Evolutionary conservation across 2,329 filamentous ascomycete genomes (phyloP).

Genomic region (Hypoxylon sp.): DNA sequence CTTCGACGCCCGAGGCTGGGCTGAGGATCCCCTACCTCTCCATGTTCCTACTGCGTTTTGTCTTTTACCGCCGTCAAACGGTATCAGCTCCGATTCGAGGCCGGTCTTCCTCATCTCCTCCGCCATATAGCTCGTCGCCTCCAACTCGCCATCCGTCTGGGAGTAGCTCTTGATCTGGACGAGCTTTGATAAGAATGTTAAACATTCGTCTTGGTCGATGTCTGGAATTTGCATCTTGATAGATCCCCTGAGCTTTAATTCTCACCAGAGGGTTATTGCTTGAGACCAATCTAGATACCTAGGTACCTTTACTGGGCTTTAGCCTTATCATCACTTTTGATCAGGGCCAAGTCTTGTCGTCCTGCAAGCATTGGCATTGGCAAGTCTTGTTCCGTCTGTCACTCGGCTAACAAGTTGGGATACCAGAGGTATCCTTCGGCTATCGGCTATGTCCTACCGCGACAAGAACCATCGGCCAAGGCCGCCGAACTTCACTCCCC

Average conservation of each 20-base stretch:
- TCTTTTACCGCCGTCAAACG: slow-evolving; percentile 36
- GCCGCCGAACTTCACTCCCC: slow-evolving; percentile 9
- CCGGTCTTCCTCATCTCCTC: slow-evolving; percentile 34
- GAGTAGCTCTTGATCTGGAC: slow-evolving; percentile 44
- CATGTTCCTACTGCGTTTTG: slow-evolving; percentile 40
- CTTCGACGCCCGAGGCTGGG: neutral
- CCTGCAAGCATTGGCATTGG: neutral
- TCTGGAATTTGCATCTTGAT: slow-evolving; percentile 33
- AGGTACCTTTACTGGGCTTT: neutral
- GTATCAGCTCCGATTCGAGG: slow-evolving; percentile 35
- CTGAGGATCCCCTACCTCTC: slow-evolving; percentile 18
- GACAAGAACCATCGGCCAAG: slow-evolving; percentile 6
- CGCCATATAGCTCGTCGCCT: slow-evolving; percentile 37
- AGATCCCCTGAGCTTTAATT: neutral
- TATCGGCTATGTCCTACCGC: neutral
- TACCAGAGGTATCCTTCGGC: neutral
- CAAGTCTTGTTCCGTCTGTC: neutral
- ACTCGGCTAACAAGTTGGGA: neutral
- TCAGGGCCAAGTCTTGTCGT: neutral
- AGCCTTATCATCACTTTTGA: neutral
- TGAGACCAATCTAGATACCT: no score
- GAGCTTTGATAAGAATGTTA: slow-evolving; percentile 36
- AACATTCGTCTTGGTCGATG: slow-evolving; percentile 38
- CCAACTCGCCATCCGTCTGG: slow-evolving; percentile 41
- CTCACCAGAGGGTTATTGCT: neutral